Conservation (phyloP, 192 early-diverging fungal species). For the Backusella australiensis region DNA sequence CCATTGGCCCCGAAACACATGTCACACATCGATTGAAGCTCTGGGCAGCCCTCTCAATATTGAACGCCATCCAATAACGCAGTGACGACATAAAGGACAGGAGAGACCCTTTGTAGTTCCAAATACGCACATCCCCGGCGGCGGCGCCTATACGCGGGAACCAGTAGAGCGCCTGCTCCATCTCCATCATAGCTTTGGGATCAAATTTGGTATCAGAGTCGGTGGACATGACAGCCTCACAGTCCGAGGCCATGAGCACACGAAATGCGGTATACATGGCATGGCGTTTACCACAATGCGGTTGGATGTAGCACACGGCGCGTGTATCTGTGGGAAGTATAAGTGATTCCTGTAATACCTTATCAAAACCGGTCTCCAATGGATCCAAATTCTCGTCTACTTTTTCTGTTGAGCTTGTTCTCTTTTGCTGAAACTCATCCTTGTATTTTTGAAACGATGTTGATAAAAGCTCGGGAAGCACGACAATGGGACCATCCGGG, state of each 20-base stretch:
- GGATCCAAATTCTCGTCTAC: background rate
- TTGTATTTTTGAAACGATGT: background rate
- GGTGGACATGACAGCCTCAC: constrained; percentile 56
- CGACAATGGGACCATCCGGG: constrained; percentile 14
- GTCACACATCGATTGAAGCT: constrained; percentile 57
- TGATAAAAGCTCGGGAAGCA: constrained; percentile 25
- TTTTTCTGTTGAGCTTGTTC: background rate
- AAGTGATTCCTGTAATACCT: background rate
- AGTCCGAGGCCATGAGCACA: constrained; percentile 36
- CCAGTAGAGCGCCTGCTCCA: constrained; percentile 49
- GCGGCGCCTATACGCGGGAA: constrained; percentile 53
- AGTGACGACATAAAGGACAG: constrained; percentile 60
- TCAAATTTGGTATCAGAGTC: constrained; percentile 65
- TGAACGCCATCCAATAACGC: constrained; percentile 66
- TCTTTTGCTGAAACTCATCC: background rate
- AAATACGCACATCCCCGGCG: constrained; percentile 52
- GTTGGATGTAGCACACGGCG: constrained; percentile 47
- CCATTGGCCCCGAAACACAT: constrained; percentile 63
- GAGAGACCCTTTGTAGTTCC: constrained; percentile 46
- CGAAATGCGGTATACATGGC: constrained; percentile 57
- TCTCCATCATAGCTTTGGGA: constrained; percentile 41
- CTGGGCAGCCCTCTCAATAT: constrained; percentile 62
- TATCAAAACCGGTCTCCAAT: background rate
- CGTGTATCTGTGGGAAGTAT: constrained; percentile 17
- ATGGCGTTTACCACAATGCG: constrained; percentile 50